Conservation (phyloP, 1,139 yeast genomes). For the Yamadazyma friedrichii region DNA sequence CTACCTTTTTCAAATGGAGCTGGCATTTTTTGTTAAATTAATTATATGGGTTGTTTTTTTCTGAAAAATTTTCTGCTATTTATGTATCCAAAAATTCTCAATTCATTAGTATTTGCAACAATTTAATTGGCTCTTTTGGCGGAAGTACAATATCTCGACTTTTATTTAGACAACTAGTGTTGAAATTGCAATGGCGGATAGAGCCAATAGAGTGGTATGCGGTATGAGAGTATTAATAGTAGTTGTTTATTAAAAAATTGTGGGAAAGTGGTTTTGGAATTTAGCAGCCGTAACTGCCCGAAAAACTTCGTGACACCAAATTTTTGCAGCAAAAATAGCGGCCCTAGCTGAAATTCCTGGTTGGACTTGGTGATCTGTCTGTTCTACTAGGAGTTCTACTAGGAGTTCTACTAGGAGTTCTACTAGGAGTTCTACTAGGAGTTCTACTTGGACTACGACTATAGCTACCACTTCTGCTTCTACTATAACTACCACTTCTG, state of each 20-base stretch:
- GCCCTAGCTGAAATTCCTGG: neutral
- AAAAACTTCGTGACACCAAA: no score
- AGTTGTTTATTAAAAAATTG: no score
- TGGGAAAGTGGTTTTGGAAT: no score
- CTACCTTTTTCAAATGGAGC: conserved; percentile 72
- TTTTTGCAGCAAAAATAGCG: no score
- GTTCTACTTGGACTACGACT: conserved; percentile 6
- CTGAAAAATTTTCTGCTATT: conserved; percentile 6
- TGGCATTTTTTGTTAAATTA: conserved; percentile 46
- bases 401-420: conserved; percentile 8
- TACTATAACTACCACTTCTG: conserved; percentile 15
- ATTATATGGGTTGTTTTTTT: neutral
- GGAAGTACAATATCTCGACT: neutral
- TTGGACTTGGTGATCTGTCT: no score
- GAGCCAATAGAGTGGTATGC: no score
- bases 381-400: conserved; percentile 5
- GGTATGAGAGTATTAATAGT: no score
- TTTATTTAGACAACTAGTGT: conserved; percentile 1
- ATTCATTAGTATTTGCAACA: conserved; percentile 10
- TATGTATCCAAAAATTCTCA: conserved; percentile 1
- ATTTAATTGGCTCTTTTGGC: conserved; percentile 9
- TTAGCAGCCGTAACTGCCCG: no score
- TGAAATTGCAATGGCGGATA: neutral
- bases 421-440: conserved; percentile 17
- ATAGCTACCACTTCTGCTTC: conserved; percentile 15